Conservation (phyloP, 345 rosid genomes). For the Euphorbia tirucalli region DNA sequence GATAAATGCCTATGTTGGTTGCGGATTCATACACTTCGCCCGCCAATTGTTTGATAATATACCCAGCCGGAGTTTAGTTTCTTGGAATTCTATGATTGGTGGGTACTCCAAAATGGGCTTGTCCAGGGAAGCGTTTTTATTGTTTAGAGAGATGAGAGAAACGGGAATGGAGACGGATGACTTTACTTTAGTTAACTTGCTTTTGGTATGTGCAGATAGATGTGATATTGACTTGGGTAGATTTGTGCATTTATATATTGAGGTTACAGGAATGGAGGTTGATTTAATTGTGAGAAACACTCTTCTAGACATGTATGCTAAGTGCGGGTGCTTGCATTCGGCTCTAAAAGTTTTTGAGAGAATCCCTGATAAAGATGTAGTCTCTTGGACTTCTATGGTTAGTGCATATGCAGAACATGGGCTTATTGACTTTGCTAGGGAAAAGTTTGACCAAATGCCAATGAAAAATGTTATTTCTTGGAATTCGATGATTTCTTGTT, state of each 20-base stretch:
- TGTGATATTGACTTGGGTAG: conserved; percentile 27
- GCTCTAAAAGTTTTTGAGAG: conserved; percentile 18
- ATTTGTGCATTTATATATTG: conserved; percentile 33
- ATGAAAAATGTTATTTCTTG: conserved; percentile 32
- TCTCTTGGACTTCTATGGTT: conserved; percentile 23
- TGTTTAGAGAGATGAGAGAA: conserved; percentile 34
- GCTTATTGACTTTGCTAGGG: conserved; percentile 13
- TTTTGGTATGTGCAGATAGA: conserved; percentile 27
- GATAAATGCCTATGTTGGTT: neutral
- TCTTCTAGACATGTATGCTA: conserved; percentile 30
- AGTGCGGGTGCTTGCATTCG: conserved; percentile 4
- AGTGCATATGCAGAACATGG: conserved; percentile 19
- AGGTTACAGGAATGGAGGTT: conserved; percentile 22
- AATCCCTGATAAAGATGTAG: conserved; percentile 18
- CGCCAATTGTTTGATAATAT: conserved; percentile 17
- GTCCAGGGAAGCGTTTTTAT: conserved; percentile 27
- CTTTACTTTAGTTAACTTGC: conserved; percentile 29
- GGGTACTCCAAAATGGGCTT: conserved; percentile 34
- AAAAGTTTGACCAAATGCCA: conserved; percentile 21
- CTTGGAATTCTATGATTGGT: conserved; percentile 19
- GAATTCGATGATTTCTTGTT: conserved; percentile 30
- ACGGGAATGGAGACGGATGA: conserved; percentile 27
- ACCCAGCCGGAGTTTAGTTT: conserved; percentile 11
- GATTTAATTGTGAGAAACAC: conserved; percentile 39
- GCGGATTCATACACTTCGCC: neutral